phyloP scores from a whole-genome alignment of 2,329 filamentous ascomycete species.

The Periconia sp. region DNA sequence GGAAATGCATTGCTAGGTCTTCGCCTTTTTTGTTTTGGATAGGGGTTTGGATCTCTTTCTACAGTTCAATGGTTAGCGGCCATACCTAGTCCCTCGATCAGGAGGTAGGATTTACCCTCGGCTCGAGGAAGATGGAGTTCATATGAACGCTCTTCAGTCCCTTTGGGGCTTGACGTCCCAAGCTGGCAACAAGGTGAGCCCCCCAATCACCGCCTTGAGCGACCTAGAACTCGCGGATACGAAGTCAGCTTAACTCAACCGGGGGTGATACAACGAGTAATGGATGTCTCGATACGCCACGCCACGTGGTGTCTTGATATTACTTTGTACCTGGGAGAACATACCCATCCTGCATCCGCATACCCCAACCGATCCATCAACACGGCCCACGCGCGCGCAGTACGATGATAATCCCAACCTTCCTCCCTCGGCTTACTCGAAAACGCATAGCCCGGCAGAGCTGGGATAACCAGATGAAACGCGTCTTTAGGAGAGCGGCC shows the following conservation, averaged over 20 bases:
- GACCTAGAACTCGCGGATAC: too few species aligned
- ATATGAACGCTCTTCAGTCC: constrained; percentile 13
- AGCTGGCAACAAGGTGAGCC: constrained; percentile 25
- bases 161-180: constrained; percentile 13
- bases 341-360: constrained; percentile 47
- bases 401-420: constrained; percentile 59
- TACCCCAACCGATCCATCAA: constrained; percentile 69
- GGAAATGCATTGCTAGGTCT: constrained; percentile 38
- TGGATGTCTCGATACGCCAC: too few species aligned
- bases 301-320: too few species aligned
- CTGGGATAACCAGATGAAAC: constrained; percentile 54
- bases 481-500: constrained; percentile 39
- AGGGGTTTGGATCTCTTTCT: constrained; percentile 15
- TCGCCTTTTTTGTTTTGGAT: constrained; percentile 5
- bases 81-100: constrained; percentile 1
- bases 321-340: too few species aligned
- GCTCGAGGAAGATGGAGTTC: constrained; percentile 13
- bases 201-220: constrained; percentile 16
- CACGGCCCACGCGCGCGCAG: constrained; percentile 64
- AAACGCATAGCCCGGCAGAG: constrained; percentile 56
- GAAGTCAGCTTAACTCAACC: too few species aligned
- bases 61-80: constrained; percentile 1
- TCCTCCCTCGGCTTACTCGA: constrained; percentile 49
- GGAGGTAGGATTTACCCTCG: constrained; percentile 6
- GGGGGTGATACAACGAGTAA: too few species aligned